Evolutionary conservation across 768 basidiomycete genomes (phyloP).

Genomic region (Cyathus striatus): DNA sequence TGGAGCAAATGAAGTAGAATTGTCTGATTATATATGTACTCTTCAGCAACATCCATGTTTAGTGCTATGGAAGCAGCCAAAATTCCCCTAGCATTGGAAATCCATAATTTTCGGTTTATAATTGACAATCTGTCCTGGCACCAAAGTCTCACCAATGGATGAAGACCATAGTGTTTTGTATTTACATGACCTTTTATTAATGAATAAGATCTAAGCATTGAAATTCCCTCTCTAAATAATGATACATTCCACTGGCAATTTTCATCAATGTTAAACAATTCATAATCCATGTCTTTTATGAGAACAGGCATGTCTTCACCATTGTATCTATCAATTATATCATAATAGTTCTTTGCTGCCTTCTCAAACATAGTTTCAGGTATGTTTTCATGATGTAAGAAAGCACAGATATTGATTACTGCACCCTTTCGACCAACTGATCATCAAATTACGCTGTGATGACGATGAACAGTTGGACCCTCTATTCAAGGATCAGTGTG

Average conservation of each 20-base stretch:
- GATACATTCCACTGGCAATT: background rate
- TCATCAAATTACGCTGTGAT: slow-evolving; percentile 7
- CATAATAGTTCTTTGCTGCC: background rate
- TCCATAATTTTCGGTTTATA: background rate
- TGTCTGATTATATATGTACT: background rate
- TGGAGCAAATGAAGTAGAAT: background rate
- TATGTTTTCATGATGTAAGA: background rate
- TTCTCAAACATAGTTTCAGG: background rate
- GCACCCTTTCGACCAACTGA: slow-evolving; percentile 8
- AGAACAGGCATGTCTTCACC: background rate
- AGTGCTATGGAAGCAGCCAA: background rate
- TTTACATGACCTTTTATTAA: background rate
- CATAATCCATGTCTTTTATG: background rate
- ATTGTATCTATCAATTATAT: background rate
- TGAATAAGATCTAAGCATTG: background rate
- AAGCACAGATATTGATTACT: slow-evolving; percentile 6
- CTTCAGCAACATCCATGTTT: background rate
- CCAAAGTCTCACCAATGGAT: background rate
- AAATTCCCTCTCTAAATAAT: background rate
- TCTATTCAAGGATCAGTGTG: too few species aligned
- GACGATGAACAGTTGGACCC: too few species aligned
- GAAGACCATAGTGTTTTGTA: background rate
- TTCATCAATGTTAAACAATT: background rate
- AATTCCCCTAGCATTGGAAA: background rate
- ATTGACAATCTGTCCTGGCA: background rate